phyloP scores from a whole-genome alignment of 2,329 filamentous ascomycete genomes.

The Penicillium hesseltinei region DNA sequence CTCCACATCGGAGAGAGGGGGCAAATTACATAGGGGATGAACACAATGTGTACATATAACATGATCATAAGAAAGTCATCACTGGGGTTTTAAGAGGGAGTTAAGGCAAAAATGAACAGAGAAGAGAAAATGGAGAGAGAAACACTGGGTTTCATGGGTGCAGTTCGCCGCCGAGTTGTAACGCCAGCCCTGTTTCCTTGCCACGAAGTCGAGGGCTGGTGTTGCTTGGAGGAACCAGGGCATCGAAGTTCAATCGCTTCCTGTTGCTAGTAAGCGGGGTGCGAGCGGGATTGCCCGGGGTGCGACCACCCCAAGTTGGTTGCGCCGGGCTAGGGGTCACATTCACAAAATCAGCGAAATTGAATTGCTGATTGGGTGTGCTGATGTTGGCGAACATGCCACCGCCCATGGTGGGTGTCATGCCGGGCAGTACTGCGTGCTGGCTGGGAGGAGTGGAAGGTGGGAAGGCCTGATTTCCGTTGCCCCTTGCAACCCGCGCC shows the following conservation, averaged over 20 bases:
- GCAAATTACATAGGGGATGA: conserved; percentile 18
- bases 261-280: conserved; percentile 71
- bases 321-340: conserved; percentile 95
- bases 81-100: conserved; percentile 20
- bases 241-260: conserved; percentile 78
- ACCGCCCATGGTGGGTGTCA: conserved; percentile 60
- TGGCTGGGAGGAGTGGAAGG: conserved; percentile 75
- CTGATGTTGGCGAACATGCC: conserved; percentile 70
- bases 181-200: conserved; percentile 56
- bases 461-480: conserved; percentile 52
- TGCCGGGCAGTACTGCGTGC: conserved; percentile 50
- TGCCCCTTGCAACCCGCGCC: conserved; percentile 57
- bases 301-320: conserved; percentile 67
- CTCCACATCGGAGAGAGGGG: neutral
- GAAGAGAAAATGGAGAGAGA: conserved; percentile 14
- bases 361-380: conserved; percentile 82
- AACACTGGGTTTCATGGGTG: conserved; percentile 42
- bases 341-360: conserved; percentile 96
- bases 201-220: conserved; percentile 43
- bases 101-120: conserved; percentile 23
- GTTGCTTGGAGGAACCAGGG: conserved; percentile 57
- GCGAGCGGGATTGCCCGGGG: conserved; percentile 55
- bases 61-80: conserved; percentile 26
- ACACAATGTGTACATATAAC: conserved; percentile 22
- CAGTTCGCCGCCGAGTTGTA: conserved; percentile 66